Percentiles rank a stretch among this genome's conserved stretches.
Conservation (phyloP, 352 stramenopile genomes). For the Thalassiosira hispida region DNA sequence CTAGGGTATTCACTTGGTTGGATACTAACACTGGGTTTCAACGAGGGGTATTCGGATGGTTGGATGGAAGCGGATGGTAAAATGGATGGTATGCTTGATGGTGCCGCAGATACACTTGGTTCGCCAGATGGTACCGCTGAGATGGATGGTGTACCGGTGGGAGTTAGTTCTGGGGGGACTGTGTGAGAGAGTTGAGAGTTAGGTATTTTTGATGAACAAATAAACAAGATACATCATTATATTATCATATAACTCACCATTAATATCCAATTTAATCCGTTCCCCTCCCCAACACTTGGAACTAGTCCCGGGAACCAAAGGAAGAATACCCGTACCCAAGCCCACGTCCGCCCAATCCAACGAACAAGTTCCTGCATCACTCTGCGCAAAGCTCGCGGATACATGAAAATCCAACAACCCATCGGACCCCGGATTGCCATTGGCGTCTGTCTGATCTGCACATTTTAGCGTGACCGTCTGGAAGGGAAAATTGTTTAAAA, state of each 20-base stretch:
- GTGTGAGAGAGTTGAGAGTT: background rate
- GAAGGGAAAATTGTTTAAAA: slow-evolving; percentile 5
- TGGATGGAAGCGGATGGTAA: background rate
- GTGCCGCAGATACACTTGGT: background rate
- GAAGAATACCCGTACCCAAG: no score
- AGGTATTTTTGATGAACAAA: background rate
- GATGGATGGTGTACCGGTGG: background rate
- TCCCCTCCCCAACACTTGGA: slow-evolving; percentile 16
- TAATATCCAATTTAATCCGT: no score
- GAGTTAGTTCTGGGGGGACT: background rate
- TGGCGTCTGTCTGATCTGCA: background rate
- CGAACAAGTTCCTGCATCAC: background rate
- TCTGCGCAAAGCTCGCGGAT: background rate
- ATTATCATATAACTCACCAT: no score
- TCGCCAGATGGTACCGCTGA: no score
- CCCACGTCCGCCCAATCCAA: no score
- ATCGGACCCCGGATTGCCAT: background rate
- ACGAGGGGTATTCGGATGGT: background rate
- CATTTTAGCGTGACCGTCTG: background rate
- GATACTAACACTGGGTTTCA: no score
- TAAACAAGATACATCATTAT: no score
- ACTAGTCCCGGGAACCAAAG: background rate
- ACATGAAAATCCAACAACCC: slow-evolving; percentile 12
- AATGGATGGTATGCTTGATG: background rate
- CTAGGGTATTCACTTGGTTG: background rate